A percentile compares a stretch with the other conserved stretches of the same genome.
These are phyloP conservation scores for Citrus trifoliata DNA, from an alignment of 345 rosid species.

Conservation along the genomic window DNA sequence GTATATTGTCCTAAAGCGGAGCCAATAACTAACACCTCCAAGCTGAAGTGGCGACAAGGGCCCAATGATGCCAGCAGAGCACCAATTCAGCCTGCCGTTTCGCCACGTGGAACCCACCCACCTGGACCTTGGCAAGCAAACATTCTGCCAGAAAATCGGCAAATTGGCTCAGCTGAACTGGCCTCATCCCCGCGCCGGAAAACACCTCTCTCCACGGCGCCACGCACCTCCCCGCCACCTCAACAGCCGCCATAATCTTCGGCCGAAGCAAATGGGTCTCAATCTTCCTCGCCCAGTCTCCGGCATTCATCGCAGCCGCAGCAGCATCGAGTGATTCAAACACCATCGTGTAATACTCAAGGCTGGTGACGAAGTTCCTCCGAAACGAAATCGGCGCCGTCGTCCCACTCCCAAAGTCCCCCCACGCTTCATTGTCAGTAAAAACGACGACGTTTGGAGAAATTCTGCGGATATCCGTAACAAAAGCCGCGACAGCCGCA, in stretches of 20 bases:
- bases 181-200: conserved; percentile 73
- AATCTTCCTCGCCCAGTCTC: conserved; percentile 63
- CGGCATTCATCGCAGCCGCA: conserved; percentile 52
- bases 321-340: conserved; percentile 72
- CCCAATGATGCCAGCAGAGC: conserved; percentile 88
- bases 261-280: conserved; percentile 58
- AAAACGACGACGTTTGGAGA: conserved; percentile 66
- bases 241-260: conserved; percentile 58
- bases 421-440: conserved; percentile 71
- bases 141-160: conserved; percentile 82
- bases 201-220: conserved; percentile 75
- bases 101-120: conserved; percentile 86
- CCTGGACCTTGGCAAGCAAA: conserved; percentile 70
- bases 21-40: conserved; percentile 56
- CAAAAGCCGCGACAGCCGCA: conserved; percentile 26
- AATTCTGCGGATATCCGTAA: conserved; percentile 46
- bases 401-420: conserved; percentile 28
- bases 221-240: conserved; percentile 43
- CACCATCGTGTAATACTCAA: conserved; percentile 74
- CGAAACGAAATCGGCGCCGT: conserved; percentile 50
- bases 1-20: neutral
- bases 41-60: conserved; percentile 81
- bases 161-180: conserved; percentile 73
- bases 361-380: conserved; percentile 57
- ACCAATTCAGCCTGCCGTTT: conserved; percentile 82